Conservation (phyloP, 139 green algal genomes). For the Tetratostichococcus sp. region DNA sequence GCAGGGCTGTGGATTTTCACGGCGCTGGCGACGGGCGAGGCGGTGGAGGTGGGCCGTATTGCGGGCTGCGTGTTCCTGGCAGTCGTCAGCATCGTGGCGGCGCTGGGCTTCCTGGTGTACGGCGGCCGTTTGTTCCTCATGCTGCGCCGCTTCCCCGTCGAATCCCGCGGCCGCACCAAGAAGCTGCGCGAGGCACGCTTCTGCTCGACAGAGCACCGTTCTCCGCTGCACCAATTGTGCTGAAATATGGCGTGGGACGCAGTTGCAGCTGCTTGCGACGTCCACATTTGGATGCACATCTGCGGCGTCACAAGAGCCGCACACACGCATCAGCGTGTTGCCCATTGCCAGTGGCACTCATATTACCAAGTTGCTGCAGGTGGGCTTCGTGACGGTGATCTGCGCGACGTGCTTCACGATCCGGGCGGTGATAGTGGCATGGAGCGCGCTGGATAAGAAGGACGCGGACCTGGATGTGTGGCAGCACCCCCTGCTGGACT, state of each 20-base stretch:
- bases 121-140: constrained; percentile 91
- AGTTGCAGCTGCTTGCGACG: too few species aligned
- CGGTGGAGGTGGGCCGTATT: constrained; percentile 28
- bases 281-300: too few species aligned
- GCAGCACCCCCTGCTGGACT: constrained; percentile 74
- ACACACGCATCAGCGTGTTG: too few species aligned
- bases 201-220: neutral
- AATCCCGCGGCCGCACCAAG: constrained; percentile 84
- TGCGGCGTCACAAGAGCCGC: too few species aligned
- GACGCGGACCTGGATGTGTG: constrained; percentile 59
- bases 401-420: constrained; percentile 84
- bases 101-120: constrained; percentile 89
- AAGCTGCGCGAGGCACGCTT: constrained; percentile 88
- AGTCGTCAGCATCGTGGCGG: constrained; percentile 70
- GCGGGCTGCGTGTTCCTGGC: constrained; percentile 68
- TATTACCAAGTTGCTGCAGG: neutral
- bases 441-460: constrained; percentile 46
- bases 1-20: constrained; percentile 24
- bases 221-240: too few species aligned
- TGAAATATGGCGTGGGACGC: too few species aligned
- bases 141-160: constrained; percentile 93
- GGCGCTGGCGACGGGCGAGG: constrained; percentile 10
- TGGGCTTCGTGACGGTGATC: constrained; percentile 88
- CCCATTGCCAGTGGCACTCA: too few species aligned
- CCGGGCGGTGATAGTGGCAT: constrained; percentile 64